Conservation (phyloP, 2,329 filamentous ascomycete species). For the Conoideocrella luteorostrata region DNA sequence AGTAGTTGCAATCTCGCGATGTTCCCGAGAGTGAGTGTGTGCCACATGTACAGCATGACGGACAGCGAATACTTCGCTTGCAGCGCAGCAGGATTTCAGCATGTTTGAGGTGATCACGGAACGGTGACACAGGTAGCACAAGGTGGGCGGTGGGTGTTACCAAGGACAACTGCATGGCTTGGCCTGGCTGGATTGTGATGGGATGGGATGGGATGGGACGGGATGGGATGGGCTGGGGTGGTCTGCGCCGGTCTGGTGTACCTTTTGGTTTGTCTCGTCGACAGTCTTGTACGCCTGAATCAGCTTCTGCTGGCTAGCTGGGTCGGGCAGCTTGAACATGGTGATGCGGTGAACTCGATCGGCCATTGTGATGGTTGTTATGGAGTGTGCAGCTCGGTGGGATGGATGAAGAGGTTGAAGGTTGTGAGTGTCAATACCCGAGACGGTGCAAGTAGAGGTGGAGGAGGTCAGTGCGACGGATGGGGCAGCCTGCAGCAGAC, state of each 20-base stretch:
- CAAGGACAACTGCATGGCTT: no score
- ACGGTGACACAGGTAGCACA: no score
- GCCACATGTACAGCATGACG: no score
- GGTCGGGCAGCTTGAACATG: constrained; percentile 46
- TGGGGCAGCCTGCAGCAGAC: no score
- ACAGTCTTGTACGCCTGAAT: constrained; percentile 39
- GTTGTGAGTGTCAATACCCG: background rate
- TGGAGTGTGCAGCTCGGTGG: background rate
- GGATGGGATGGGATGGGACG: background rate
- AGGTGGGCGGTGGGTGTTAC: no score
- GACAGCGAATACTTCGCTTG: no score
- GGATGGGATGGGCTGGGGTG: background rate
- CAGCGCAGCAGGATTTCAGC: no score
- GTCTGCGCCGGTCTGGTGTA: constrained; percentile 17
- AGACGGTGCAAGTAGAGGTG: background rate
- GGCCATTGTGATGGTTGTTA: constrained; percentile 23
- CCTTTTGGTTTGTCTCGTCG: constrained; percentile 33
- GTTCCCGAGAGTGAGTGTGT: no score
- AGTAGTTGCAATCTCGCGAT: no score
- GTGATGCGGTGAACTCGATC: constrained; percentile 41
- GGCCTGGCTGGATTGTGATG: no score
- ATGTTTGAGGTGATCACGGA: no score
- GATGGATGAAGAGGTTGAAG: background rate
- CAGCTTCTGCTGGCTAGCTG: constrained; percentile 36
- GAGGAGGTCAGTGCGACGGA: no score